Percentiles rank a stretch among this genome's conserved stretches.
These are phyloP conservation scores for Pholiota microspora DNA, from an alignment of 768 basidiomycete species.

Conservation along the genomic window DNA sequence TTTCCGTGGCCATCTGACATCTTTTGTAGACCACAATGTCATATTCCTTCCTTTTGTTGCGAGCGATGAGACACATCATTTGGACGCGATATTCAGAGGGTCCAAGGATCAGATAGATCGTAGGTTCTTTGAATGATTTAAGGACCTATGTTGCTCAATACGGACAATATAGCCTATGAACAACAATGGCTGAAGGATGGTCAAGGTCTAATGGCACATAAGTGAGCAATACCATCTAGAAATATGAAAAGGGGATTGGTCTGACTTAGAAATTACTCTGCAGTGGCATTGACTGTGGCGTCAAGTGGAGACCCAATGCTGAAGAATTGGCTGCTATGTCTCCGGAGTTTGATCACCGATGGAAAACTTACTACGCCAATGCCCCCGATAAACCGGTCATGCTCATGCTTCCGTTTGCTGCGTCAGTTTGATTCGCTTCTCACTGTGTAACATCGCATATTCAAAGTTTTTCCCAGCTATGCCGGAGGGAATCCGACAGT, in stretches of 20 bases:
- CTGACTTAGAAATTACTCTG: not conserved
- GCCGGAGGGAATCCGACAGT: slow-evolving; percentile 13
- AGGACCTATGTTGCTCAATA: not conserved
- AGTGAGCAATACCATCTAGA: slow-evolving; percentile 33
- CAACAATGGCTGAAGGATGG: slow-evolving; percentile 36
- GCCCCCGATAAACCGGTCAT: slow-evolving; percentile 58
- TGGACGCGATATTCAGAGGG: slow-evolving; percentile 47
- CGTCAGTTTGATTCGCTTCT: slow-evolving; percentile 32
- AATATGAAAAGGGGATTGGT: too few species aligned
- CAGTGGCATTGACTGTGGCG: slow-evolving; percentile 52
- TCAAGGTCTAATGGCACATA: slow-evolving; percentile 50
- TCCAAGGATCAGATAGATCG: slow-evolving; percentile 37
- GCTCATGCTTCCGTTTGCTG: slow-evolving; percentile 36
- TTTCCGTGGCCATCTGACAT: not conserved
- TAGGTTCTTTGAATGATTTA: slow-evolving; percentile 20
- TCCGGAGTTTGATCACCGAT: slow-evolving; percentile 45
- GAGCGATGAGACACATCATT: slow-evolving; percentile 41
- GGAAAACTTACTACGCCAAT: slow-evolving; percentile 49
- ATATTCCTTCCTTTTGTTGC: slow-evolving; percentile 41
- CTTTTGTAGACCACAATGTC: slow-evolving; percentile 37
- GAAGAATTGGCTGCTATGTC: slow-evolving; percentile 50
- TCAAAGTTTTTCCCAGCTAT: slow-evolving; percentile 15
- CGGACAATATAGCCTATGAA: slow-evolving; percentile 15
- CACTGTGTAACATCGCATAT: not conserved
- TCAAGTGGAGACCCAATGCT: slow-evolving; percentile 52